These are phyloP conservation scores for Phaeotremella fagi DNA, from an alignment of 768 basidiomycete species.

Conservation along the genomic window DNA sequence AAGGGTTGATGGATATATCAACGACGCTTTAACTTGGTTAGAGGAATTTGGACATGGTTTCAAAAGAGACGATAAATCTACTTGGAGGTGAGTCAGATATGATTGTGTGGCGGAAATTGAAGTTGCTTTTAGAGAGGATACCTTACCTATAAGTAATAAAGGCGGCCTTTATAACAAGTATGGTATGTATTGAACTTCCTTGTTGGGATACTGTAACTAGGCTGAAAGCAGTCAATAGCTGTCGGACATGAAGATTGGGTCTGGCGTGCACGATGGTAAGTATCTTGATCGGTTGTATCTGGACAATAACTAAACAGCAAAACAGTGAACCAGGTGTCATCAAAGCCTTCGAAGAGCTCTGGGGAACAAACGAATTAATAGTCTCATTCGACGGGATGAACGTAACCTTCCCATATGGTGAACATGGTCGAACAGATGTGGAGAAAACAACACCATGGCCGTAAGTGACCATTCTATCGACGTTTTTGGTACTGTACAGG, in stretches of 20 bases:
- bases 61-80: conserved; percentile 30
- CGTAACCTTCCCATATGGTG: conserved; percentile 20
- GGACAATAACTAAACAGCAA: not conserved
- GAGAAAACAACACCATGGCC: conserved; percentile 11
- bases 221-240: conserved; percentile 8
- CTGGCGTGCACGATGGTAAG: conserved; percentile 5
- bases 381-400: conserved; percentile 33
- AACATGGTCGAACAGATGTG: conserved; percentile 21
- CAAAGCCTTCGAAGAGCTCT: conserved; percentile 31
- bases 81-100: conserved; percentile 9
- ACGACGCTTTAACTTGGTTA: conserved; percentile 24
- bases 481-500: conserved; percentile 2
- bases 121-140: not conserved
- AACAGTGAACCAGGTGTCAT: conserved; percentile 35
- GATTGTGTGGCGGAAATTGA: not conserved
- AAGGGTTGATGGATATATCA: conserved; percentile 22
- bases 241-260: conserved; percentile 10
- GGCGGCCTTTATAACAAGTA: conserved; percentile 37
- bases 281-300: not conserved
- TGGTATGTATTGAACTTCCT: conserved; percentile 1
- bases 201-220: not conserved
- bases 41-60: conserved; percentile 27
- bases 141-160: conserved; percentile 7
- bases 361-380: conserved; percentile 38
- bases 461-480: conserved; percentile 6